phyloP scores from a whole-genome alignment of 495 filamentous ascomycete species.

The Talaromyces adpressus region DNA sequence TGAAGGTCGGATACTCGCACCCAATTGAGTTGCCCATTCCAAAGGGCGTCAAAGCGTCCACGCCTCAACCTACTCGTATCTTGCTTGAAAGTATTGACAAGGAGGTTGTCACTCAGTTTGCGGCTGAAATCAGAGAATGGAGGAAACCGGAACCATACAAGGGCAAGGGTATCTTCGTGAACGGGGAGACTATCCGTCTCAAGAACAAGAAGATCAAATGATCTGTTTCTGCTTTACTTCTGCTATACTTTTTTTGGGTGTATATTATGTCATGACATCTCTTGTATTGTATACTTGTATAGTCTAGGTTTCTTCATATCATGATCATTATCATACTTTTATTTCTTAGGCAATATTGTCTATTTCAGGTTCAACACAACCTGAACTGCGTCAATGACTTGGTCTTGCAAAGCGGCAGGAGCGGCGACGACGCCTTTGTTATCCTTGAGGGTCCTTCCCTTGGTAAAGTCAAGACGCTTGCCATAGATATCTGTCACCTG shows the following conservation, averaged over 20 bases:
- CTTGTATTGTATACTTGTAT: constrained; percentile 23
- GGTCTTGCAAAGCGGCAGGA: constrained; percentile 60
- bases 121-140: constrained; percentile 82
- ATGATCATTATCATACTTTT: constrained; percentile 12
- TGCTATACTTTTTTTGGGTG: constrained; percentile 26
- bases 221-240: constrained; percentile 12
- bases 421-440: constrained; percentile 96
- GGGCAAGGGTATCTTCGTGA: constrained; percentile 97
- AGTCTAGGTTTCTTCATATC: constrained; percentile 27
- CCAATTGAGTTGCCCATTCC: constrained; percentile 84
- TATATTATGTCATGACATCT: constrained; percentile 29
- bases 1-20: constrained; percentile 96
- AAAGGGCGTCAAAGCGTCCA: constrained; percentile 74
- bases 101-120: constrained; percentile 80
- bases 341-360: background rate
- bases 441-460: constrained; percentile 73
- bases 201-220: constrained; percentile 99
- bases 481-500: constrained; percentile 82
- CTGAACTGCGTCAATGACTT: constrained; percentile 78
- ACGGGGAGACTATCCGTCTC: constrained; percentile 92
- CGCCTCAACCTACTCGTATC: constrained; percentile 89
- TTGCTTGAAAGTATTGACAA: constrained; percentile 82
- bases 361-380: constrained; percentile 58
- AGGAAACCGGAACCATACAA: constrained; percentile 94
- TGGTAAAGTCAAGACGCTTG: constrained; percentile 72